Evolutionary conservation across 1,284 basidiomycete genomes (phyloP).

Genomic region (Ceratorhiza oryzae-sativae): DNA sequence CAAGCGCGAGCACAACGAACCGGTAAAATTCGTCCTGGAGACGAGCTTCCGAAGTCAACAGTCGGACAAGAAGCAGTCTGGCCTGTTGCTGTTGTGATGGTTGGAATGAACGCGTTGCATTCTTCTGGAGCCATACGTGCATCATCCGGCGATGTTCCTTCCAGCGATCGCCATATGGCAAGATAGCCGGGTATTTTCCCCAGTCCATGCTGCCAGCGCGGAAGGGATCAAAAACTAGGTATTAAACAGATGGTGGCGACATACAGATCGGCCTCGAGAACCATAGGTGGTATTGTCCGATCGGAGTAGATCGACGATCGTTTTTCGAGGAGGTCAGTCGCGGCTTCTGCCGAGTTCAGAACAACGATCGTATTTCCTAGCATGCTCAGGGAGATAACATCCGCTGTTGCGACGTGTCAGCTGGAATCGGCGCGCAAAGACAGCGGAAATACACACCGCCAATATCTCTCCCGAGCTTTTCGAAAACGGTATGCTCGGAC

Average conservation of each 20-base stretch:
- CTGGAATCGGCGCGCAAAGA: neutral
- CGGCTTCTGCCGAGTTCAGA: conserved; percentile 39
- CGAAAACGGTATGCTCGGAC: conserved; percentile 26
- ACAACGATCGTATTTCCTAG: conserved; percentile 38
- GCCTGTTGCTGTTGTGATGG: conserved; percentile 19
- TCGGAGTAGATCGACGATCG: conserved; percentile 40
- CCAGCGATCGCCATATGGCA: conserved; percentile 25
- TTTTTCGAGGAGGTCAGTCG: conserved; percentile 42
- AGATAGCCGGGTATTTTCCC: conserved; percentile 11
- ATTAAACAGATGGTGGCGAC: neutral
- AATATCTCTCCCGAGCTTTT: conserved; percentile 20
- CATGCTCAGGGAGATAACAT: conserved; percentile 18
- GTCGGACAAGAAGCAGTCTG: conserved; percentile 16
- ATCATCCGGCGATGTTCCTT: conserved; percentile 31
- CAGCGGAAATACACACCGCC: neutral
- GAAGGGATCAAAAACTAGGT: neutral
- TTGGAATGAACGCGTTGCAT: conserved; percentile 2
- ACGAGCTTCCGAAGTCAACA: neutral
- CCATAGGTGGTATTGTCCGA: conserved; percentile 35
- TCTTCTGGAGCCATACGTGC: conserved; percentile 33
- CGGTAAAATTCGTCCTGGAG: conserved; percentile 21
- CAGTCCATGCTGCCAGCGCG: conserved; percentile 10
- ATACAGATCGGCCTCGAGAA: conserved; percentile 4
- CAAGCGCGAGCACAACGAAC: neutral
- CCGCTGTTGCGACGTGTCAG: neutral